Evolutionary conservation across 768 basidiomycete genomes (phyloP).

Genomic region (Steccherinum ochraceum): DNA sequence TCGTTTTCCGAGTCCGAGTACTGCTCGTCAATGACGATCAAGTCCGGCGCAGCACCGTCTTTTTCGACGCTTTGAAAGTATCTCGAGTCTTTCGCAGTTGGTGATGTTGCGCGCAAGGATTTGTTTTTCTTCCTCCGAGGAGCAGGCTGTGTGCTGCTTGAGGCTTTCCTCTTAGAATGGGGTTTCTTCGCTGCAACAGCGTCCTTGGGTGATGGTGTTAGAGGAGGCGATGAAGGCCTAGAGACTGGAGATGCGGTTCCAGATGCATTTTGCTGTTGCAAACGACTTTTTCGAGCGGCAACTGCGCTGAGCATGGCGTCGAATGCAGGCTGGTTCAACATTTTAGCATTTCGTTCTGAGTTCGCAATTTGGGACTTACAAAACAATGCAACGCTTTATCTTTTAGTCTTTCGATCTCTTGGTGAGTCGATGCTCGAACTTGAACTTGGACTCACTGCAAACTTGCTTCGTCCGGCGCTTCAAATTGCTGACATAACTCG

Average conservation of each 20-base stretch:
- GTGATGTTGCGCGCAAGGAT: too few species aligned
- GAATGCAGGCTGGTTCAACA: too few species aligned
- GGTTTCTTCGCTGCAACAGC: slow-evolving; percentile 41
- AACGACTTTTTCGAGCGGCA: slow-evolving; percentile 62
- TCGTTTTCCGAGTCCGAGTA: slow-evolving; percentile 19
- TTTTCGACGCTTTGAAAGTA: slow-evolving; percentile 12
- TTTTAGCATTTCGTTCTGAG: too few species aligned
- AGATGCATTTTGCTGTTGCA: slow-evolving; percentile 22
- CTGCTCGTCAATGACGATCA: slow-evolving; percentile 20
- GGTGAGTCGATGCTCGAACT: too few species aligned
- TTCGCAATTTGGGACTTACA: too few species aligned
- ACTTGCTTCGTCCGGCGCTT: too few species aligned
- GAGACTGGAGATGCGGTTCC: slow-evolving; percentile 10
- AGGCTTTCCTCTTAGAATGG: slow-evolving; percentile 6
- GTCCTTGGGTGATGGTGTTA: slow-evolving; percentile 18
- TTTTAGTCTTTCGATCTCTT: too few species aligned
- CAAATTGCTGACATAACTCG: neutral
- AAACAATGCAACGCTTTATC: too few species aligned
- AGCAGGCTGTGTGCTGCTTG: slow-evolving; percentile 11
- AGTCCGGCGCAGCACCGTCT: slow-evolving; percentile 23
- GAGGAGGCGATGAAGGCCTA: slow-evolving; percentile 12
- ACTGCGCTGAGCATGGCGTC: slow-evolving; percentile 61
- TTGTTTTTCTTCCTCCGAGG: neutral
- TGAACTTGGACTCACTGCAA: too few species aligned
- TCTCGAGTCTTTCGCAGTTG: neutral